Base-by-base conservation (phyloP, 1,139 yeast species). In the Protomyces inundatus region DNA sequence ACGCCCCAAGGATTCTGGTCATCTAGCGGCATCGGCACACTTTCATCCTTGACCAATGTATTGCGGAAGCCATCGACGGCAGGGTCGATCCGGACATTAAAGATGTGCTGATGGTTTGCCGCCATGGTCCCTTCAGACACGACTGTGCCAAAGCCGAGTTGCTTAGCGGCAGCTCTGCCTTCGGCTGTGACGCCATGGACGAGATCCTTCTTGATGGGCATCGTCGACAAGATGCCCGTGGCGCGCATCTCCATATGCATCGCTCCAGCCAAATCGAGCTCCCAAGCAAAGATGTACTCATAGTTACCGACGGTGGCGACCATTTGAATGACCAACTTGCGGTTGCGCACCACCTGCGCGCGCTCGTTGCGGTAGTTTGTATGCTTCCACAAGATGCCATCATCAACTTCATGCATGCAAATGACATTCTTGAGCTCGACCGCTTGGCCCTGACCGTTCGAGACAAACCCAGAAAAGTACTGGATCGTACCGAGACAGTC, bases 401-500 rank as follows among this genome's bases (percentile, higher is more conserved):
- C 90, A 72, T 87, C 95, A 75, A 87, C 90, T 77, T 87, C 95
- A 74, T 87, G 95, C 71, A 87, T 85, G 76, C 95, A 87, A 68
- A 87, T 81, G 33, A 91, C 91, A 70, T 87, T 86, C 75, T 84
- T 85, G 67, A 86, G 80, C 40, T 90, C 84, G 69, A 85, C 77
- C 64, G 90, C 84, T 40, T 82, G 84, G 72, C 95, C 95, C 12
- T 78, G 75, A 73, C 83, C 82, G 74, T 83, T 84, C 54, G 85
- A 80, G 72, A 86, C 85, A 74, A 83, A 85, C 36, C 88, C 90
- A 75, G 87, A 90, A 76, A 87, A 74, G 77, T 87, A 87, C 73
- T 87, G 90, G 70, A 87, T 87, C 57, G 84, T 90, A 72, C 95
- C 95, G 74, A 86, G 86, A 77, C 95, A 87, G 74, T 87, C 93